A percentile compares a stretch with the other conserved stretches of the same genome.
These are phyloP conservation scores for Melanogaster broomeanus DNA, from an alignment of 768 basidiomycete species.

Conservation along the genomic window DNA sequence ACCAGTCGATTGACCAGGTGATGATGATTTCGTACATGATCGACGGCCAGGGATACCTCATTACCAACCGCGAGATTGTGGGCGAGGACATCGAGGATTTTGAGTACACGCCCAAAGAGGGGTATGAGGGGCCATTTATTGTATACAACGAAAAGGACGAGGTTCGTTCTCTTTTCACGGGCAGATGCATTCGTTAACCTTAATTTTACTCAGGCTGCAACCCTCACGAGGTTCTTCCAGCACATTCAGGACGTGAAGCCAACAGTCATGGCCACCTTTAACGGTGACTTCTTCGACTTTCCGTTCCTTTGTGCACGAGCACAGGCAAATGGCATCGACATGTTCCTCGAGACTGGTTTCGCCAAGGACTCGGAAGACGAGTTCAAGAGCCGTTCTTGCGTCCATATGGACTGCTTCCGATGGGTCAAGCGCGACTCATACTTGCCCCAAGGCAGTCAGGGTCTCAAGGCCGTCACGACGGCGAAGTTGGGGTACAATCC, in stretches of 20 bases:
- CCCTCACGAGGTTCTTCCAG: constrained; percentile 86
- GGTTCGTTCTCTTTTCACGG: constrained; percentile 41
- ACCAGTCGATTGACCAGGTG: constrained; percentile 93
- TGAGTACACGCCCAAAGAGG: constrained; percentile 97
- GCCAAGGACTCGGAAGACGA: constrained; percentile 90
- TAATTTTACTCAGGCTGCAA: constrained; percentile 59
- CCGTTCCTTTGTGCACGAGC: constrained; percentile 91
- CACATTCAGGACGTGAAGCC: constrained; percentile 94
- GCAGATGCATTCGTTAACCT: background rate
- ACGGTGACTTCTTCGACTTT: constrained; percentile 99
- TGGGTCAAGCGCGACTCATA: constrained; percentile 99
- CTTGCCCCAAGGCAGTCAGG: constrained; percentile 96
- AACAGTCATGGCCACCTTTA: constrained; percentile 97
- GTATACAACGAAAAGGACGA: constrained; percentile 95
- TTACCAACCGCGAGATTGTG: constrained; percentile 97
- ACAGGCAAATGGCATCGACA: constrained; percentile 88
- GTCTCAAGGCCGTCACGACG: constrained; percentile 96
- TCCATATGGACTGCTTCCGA: constrained; percentile 99
- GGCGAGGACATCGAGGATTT: constrained; percentile 98
- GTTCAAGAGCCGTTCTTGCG: constrained; percentile 89
- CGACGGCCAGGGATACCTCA: constrained; percentile 95
- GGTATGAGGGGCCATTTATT: constrained; percentile 94
- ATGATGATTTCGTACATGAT: constrained; percentile 99
- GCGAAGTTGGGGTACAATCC: constrained; percentile 96
- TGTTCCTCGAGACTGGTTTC: constrained; percentile 95